Percentiles rank a stretch among this genome's conserved stretches.
Conservation (phyloP, 1,284 basidiomycete genomes). For the Rhizoctonia solani region DNA sequence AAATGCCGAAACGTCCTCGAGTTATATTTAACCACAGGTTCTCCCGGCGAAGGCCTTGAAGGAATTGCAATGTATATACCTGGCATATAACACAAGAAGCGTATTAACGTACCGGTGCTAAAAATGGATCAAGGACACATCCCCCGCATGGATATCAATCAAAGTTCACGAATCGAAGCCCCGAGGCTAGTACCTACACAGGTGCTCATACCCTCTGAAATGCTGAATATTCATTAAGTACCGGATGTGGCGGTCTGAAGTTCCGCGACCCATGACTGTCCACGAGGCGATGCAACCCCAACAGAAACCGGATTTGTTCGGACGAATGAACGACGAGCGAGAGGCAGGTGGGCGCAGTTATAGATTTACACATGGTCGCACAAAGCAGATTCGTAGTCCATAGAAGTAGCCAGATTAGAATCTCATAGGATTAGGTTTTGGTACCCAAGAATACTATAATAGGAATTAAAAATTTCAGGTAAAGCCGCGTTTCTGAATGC, state of each 20-base stretch:
- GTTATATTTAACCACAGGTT: constrained; percentile 5
- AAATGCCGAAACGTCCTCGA: neutral
- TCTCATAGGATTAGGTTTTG: neutral
- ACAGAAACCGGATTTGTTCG: neutral
- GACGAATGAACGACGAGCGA: neutral
- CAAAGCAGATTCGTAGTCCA: no score
- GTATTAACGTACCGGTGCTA: neutral
- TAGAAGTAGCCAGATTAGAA: no score
- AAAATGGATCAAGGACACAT: neutral
- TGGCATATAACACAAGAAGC: neutral
- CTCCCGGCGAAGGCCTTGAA: neutral
- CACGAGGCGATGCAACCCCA: neutral
- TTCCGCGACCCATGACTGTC: constrained; percentile 21
- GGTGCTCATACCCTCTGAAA: no score
- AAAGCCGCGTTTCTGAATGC: neutral
- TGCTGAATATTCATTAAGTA: no score
- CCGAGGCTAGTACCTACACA: no score
- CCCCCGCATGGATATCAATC: neutral
- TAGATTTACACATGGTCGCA: neutral
- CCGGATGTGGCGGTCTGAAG: neutral
- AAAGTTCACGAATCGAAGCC: neutral
- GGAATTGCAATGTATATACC: neutral
- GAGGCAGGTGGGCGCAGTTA: neutral
- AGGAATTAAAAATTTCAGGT: neutral
- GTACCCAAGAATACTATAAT: neutral